Conservation (phyloP, 2,329 filamentous ascomycete species). For the Calonectria pteridis region DNA sequence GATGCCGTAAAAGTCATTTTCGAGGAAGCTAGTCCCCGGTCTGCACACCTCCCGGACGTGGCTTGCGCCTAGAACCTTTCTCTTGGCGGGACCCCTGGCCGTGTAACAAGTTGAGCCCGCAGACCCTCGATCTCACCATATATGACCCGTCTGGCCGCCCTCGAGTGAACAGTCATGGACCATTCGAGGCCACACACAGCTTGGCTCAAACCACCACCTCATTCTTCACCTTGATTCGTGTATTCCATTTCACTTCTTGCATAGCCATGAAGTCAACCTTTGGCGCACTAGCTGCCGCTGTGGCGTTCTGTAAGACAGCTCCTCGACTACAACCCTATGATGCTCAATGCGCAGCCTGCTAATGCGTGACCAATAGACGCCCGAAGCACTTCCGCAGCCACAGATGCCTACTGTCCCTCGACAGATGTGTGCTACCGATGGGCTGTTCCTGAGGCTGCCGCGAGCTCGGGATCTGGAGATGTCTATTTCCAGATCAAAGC, state of each 20-base stretch:
- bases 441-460: constrained; percentile 65
- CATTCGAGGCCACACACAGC: background rate
- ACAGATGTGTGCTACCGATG: constrained; percentile 66
- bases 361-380: constrained; percentile 33
- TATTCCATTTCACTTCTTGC: background rate
- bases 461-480: constrained; percentile 62
- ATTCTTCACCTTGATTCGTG: background rate
- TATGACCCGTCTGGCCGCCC: constrained; percentile 12
- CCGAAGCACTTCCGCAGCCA: constrained; percentile 38
- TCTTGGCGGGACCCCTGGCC: constrained; percentile 14
- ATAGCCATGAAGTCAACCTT: constrained; percentile 37
- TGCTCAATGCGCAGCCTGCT: background rate
- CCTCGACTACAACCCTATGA: background rate
- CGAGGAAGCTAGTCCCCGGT: constrained; percentile 14
- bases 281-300: constrained; percentile 29
- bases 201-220: background rate
- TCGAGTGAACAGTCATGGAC: background rate
- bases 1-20: constrained; percentile 4
- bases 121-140: constrained; percentile 4
- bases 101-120: constrained; percentile 11
- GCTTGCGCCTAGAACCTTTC: constrained; percentile 29
- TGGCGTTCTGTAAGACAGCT: constrained; percentile 36
- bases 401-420: constrained; percentile 56
- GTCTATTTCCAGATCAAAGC: constrained; percentile 73
- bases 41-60: constrained; percentile 23